Evolutionary conservation across 2,329 filamentous ascomycete species (phyloP).

Genomic region (Aspergillus latus): DNA sequence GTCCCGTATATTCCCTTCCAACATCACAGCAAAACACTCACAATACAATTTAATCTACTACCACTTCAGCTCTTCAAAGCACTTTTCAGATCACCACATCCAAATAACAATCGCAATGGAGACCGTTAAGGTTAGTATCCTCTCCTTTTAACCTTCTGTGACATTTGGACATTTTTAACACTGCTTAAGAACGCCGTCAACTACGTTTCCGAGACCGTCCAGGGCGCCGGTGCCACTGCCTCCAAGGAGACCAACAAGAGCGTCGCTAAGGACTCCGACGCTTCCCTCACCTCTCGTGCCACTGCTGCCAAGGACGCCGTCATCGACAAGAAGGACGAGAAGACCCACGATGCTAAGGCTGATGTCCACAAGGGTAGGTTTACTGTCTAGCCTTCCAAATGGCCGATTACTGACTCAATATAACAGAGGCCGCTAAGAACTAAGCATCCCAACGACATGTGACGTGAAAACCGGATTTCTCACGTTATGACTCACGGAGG

Average conservation of each 20-base stretch:
- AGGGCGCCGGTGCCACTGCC: constrained; percentile 56
- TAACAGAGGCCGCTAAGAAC: not conserved
- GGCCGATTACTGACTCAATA: not conserved
- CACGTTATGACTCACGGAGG: not conserved
- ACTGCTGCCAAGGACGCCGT: constrained; percentile 54
- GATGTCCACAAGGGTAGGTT: constrained; percentile 1
- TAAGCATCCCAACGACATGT: not conserved
- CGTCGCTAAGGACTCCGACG: constrained; percentile 63
- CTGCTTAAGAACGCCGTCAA: constrained; percentile 57
- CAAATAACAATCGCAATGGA: not conserved
- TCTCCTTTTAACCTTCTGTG: not conserved
- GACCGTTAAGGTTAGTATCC: not conserved
- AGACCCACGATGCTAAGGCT: constrained; percentile 46
- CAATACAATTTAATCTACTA: not conserved
- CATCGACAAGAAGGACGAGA: constrained; percentile 55
- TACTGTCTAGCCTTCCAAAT: too few relatives aligned
- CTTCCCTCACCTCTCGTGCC: constrained; percentile 54
- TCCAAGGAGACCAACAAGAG: constrained; percentile 71
- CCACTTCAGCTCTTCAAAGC: too few relatives aligned
- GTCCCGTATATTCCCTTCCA: not conserved
- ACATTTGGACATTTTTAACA: not conserved
- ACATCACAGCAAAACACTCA: not conserved
- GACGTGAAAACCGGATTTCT: not conserved
- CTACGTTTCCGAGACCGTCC: constrained; percentile 66
- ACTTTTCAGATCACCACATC: not conserved